Conservation (phyloP, 805 yeast genomes). For the Lipomyces orientalis region DNA sequence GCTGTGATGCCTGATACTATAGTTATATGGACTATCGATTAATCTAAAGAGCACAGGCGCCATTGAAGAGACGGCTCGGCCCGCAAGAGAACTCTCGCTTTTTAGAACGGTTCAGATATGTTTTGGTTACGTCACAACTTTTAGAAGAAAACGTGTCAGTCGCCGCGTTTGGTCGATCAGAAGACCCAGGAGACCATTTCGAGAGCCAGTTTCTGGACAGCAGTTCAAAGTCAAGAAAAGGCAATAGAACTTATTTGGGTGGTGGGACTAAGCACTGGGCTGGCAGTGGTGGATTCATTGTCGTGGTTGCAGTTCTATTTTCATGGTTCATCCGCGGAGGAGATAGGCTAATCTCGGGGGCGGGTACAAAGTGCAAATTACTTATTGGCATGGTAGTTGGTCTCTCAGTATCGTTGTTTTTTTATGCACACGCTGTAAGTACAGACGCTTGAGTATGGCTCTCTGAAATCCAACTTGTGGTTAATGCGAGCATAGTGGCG, state of each 20-base stretch:
- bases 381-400: constrained; percentile 25
- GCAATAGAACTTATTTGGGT: background rate
- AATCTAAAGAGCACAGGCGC: constrained; percentile 19
- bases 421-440: constrained; percentile 34
- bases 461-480: background rate
- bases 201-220: constrained; percentile 3
- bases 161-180: constrained; percentile 11
- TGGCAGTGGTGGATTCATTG: constrained; percentile 48
- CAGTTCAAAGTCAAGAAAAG: background rate
- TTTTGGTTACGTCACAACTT: constrained; percentile 56
- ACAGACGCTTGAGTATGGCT: background rate
- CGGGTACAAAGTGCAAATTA: constrained; percentile 18
- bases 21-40: background rate
- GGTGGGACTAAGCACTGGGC: constrained; percentile 38
- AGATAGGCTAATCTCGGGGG: constrained; percentile 8
- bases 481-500: constrained; percentile 28
- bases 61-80: constrained; percentile 22
- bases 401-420: constrained; percentile 24
- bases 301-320: constrained; percentile 45
- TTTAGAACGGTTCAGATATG: constrained; percentile 58
- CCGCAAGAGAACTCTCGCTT: constrained; percentile 47
- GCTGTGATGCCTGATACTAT: background rate
- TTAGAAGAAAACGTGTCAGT: constrained; percentile 47
- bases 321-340: constrained; percentile 39
- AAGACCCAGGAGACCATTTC: background rate